Evolutionary conservation across 1,139 yeast species (phyloP).

Genomic region (Komagataea norvegica): DNA sequence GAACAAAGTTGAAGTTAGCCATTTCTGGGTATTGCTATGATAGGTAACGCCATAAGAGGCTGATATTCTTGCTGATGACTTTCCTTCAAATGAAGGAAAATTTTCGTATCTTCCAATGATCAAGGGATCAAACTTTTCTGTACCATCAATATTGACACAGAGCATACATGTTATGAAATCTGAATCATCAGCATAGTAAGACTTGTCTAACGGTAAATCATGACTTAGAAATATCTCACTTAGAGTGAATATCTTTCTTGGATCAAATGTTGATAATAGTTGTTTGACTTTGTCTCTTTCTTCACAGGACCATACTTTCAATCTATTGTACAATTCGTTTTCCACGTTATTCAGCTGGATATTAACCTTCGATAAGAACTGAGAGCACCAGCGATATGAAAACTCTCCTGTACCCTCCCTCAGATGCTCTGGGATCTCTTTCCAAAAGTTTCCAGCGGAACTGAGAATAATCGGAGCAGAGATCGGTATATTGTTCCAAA

Average conservation of each 20-base stretch:
- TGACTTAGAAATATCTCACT: constrained; percentile 62
- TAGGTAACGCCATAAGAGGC: constrained; percentile 49
- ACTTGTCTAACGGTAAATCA: constrained; percentile 57
- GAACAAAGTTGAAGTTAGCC: constrained; percentile 63
- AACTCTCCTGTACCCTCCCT: constrained; percentile 64
- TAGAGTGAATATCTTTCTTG: constrained; percentile 52
- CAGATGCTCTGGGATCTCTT: constrained; percentile 46
- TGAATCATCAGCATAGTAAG: constrained; percentile 48
- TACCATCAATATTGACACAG: constrained; percentile 59
- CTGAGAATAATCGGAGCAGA: constrained; percentile 60
- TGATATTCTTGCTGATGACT: constrained; percentile 40
- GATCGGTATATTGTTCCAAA: constrained; percentile 63
- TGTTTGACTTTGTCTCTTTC: constrained; percentile 43
- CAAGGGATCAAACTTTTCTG: constrained; percentile 56
- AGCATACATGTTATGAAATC: constrained; percentile 52
- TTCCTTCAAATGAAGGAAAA: constrained; percentile 44
- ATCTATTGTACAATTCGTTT: constrained; percentile 42
- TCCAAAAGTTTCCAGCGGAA: constrained; percentile 64
- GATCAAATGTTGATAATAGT: constrained; percentile 38
- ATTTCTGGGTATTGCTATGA: constrained; percentile 56
- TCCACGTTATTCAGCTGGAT: constrained; percentile 45
- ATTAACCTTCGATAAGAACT: constrained; percentile 51
- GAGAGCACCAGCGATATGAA: constrained; percentile 61
- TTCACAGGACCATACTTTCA: constrained; percentile 59
- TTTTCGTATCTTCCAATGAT: constrained; percentile 58